phyloP scores from a whole-genome alignment of 1,139 yeast species.

The Sugiyamaella neomexicana region DNA sequence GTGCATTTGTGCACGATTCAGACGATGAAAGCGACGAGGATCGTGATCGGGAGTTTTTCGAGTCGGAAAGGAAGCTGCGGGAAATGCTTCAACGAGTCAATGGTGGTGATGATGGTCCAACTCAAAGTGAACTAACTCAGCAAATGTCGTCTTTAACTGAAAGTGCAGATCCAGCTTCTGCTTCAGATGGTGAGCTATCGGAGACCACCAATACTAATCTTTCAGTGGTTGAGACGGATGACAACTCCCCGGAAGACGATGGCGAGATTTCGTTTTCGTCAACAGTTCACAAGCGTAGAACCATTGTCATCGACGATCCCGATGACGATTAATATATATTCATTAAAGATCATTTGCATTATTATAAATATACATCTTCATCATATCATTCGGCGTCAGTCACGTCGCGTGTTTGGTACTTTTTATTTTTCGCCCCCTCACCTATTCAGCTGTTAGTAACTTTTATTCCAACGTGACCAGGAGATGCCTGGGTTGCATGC shows the following conservation, averaged over 20 bases:
- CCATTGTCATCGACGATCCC: conserved; percentile 24
- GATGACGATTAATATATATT: conserved; percentile 19
- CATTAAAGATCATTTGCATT: conserved; percentile 8
- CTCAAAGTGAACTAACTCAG: neutral
- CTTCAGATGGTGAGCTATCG: neutral
- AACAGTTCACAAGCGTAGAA: neutral
- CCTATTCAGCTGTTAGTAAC: conserved; percentile 20
- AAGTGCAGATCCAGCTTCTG: neutral
- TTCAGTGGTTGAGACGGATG: neutral
- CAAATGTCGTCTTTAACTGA: neutral
- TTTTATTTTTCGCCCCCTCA: conserved; percentile 33
- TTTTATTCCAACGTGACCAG: neutral
- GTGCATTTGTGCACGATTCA: conserved; percentile 59
- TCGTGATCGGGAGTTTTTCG: conserved; percentile 54
- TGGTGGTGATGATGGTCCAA: neutral
- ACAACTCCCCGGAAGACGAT: conserved; percentile 12
- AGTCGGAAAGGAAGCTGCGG: conserved; percentile 57
- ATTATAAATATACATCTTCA: conserved; percentile 19
- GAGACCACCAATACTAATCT: neutral
- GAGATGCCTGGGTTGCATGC: neutral
- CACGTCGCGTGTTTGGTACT: conserved; percentile 36
- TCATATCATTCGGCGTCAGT: conserved; percentile 1
- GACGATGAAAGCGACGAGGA: conserved; percentile 72
- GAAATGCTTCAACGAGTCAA: conserved; percentile 24
- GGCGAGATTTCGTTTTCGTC: conserved; percentile 11